Base-by-base conservation (phyloP, 202 grass and related monocot species). In the Setaria viridis region DNA sequence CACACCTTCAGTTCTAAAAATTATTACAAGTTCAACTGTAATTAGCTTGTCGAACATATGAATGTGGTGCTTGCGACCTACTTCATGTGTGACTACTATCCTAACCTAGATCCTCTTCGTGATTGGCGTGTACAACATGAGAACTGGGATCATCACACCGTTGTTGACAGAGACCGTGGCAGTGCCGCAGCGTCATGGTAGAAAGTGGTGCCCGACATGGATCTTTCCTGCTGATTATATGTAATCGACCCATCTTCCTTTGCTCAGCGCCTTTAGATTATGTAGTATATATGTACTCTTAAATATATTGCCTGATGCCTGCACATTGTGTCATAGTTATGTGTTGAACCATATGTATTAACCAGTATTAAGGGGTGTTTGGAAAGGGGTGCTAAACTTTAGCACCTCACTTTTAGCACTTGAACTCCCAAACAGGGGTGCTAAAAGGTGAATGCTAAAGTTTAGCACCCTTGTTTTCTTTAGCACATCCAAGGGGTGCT, bases 41-140 rank as follows among this genome's bases (percentile, higher is more conserved):
- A 5, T 25, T 76, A 16, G 19, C 51, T 76, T 76, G 51, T 9
- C 65, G 9, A 37, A 55, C 9, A 37, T 37, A 74, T 55, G 50
- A 10, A 55, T 19, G 35, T 8, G 17, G 37, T 19, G 37, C 19
- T 42, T 67, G 64, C 1, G 4, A 20, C 16, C 65, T 42, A 42
- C 42, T 81, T 81, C 34, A 16, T 69, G 64, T 43, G 11, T 56
- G 78, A 55, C 33, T 68, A 68, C 67, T 17, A 19, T 33, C 8
- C 5, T 11, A 4, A 9, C 34, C 29, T 1, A 4, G 60, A 79
- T 51, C 60, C 77, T 65, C 77, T 79, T 34, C 10, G 45, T 79
- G 77, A 79, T 32, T 50, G 77, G 77, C 11, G 29, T 66, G 43
- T 79, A 49, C 77, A 66, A 79, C 45, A 66, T 79, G 2, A 79